Conservation (phyloP, 2,329 filamentous ascomycete species). For the Ophiocordyceps camponoti-saundersi region DNA sequence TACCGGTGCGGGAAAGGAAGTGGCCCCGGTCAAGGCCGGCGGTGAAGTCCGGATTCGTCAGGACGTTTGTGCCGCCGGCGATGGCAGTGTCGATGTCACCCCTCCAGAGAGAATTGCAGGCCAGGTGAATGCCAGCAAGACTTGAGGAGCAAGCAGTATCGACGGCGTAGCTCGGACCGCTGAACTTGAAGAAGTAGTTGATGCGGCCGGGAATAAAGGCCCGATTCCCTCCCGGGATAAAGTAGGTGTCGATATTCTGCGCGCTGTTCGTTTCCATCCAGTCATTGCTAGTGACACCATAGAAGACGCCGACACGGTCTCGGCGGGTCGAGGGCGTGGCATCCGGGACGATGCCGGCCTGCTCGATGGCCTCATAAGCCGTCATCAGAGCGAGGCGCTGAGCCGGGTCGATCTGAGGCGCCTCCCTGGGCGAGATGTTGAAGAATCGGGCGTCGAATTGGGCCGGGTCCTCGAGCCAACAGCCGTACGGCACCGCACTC, state of each 20-base stretch:
- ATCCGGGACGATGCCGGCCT: slow-evolving; percentile 47
- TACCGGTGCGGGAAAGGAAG: slow-evolving; percentile 44
- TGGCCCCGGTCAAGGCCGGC: slow-evolving; percentile 58
- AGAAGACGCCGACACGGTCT: slow-evolving; percentile 52
- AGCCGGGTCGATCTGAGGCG: slow-evolving; percentile 42
- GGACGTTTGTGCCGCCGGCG: slow-evolving; percentile 58
- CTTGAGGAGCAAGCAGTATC: slow-evolving; percentile 67
- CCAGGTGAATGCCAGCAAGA: slow-evolving; percentile 51
- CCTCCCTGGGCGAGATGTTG: slow-evolving; percentile 56
- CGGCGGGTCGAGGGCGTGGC: slow-evolving; percentile 46
- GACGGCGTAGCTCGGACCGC: slow-evolving; percentile 52
- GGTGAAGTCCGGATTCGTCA: slow-evolving; percentile 54
- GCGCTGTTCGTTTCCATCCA: slow-evolving; percentile 61
- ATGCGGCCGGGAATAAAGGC: slow-evolving; percentile 13
- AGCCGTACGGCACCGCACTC: slow-evolving; percentile 17
- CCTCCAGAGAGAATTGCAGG: slow-evolving; percentile 50
- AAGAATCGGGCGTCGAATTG: slow-evolving; percentile 55
- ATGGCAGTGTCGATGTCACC: slow-evolving; percentile 69
- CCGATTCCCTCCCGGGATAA: slow-evolving; percentile 23
- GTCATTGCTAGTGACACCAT: slow-evolving; percentile 60
- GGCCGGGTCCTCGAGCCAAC: slow-evolving; percentile 44
- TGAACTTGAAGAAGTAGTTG: slow-evolving; percentile 66
- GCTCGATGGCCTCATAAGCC: slow-evolving; percentile 52
- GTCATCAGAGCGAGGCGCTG: slow-evolving; percentile 47
- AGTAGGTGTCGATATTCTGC: slow-evolving; percentile 48